phyloP scores from a whole-genome alignment of 148 eudicot species.

The Spergularia bocconei region DNA sequence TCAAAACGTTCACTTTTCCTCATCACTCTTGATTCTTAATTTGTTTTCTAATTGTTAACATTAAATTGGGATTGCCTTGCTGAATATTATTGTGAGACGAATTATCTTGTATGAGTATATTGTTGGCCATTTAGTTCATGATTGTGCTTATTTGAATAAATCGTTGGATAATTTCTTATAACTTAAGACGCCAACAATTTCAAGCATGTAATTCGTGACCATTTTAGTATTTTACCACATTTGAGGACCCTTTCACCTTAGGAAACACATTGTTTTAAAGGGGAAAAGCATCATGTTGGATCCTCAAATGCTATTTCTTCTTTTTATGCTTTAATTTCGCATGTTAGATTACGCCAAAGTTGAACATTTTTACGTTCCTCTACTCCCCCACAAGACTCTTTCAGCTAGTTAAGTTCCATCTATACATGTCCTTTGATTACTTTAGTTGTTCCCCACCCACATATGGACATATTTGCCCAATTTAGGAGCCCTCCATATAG shows the following conservation, averaged over 20 bases:
- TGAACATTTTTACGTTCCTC: not conserved
- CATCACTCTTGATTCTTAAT: not conserved
- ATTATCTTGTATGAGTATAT: too few relatives aligned
- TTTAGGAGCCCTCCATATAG: not conserved
- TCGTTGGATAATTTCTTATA: too few relatives aligned
- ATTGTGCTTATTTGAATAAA: too few relatives aligned
- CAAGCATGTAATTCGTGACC: too few relatives aligned
- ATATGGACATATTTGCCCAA: not conserved
- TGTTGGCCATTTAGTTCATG: too few relatives aligned
- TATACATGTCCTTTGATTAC: conserved; percentile 19
- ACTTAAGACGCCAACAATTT: too few relatives aligned
- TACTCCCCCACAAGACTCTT: conserved; percentile 1
- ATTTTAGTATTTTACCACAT: too few relatives aligned
- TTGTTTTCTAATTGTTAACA: too few relatives aligned
- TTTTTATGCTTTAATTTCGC: conserved; percentile 29
- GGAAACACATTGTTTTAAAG: not conserved
- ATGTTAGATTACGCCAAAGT: conserved; percentile 18
- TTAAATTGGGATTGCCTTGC: not conserved
- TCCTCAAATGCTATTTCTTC: conserved; percentile 7
- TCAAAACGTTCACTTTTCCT: conserved; percentile 13
- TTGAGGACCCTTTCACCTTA: too few relatives aligned
- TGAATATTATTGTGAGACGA: not conserved
- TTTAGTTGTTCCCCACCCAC: conserved; percentile 6
- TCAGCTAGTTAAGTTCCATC: conserved; percentile 8
- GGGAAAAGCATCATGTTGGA: conserved; percentile 26